Evolutionary conservation across 306 rosid genomes (phyloP).

Genomic region (Pueraria montana): DNA sequence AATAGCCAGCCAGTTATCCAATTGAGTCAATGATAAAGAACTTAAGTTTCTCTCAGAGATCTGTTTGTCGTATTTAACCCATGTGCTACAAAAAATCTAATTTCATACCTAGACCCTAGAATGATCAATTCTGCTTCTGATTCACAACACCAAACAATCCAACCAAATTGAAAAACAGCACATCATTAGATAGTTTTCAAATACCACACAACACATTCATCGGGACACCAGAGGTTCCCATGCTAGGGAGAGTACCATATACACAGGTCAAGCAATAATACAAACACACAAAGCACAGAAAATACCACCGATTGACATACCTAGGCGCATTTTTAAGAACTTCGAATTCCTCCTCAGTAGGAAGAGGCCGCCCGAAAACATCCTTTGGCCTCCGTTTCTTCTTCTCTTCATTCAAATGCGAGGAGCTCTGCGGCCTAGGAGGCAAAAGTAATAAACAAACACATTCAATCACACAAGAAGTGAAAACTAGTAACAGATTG

Average conservation of each 20-base stretch:
- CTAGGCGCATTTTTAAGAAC: constrained; percentile 91
- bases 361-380: constrained; percentile 92
- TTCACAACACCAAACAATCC: not conserved
- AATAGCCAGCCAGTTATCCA: constrained; percentile 28
- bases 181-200: not conserved
- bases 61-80: not conserved
- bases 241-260: not conserved
- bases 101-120: not conserved
- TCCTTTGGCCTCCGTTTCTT: constrained; percentile 90
- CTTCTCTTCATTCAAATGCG: constrained; percentile 57
- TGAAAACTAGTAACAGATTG: not conserved
- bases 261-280: not conserved
- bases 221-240: not conserved
- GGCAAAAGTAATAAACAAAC: constrained; percentile 25
- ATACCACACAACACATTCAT: not conserved
- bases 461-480: constrained; percentile 14
- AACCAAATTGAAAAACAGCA: constrained; percentile 17
- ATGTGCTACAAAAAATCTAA: not conserved
- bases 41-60: constrained; percentile 28
- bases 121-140: not conserved
- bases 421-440: constrained; percentile 55
- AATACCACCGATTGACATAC: constrained; percentile 54
- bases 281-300: not conserved
- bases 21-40: not conserved
- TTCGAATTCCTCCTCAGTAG: constrained; percentile 92